phyloP scores from a whole-genome alignment of 148 eudicot species.

The Rheum nobile region DNA sequence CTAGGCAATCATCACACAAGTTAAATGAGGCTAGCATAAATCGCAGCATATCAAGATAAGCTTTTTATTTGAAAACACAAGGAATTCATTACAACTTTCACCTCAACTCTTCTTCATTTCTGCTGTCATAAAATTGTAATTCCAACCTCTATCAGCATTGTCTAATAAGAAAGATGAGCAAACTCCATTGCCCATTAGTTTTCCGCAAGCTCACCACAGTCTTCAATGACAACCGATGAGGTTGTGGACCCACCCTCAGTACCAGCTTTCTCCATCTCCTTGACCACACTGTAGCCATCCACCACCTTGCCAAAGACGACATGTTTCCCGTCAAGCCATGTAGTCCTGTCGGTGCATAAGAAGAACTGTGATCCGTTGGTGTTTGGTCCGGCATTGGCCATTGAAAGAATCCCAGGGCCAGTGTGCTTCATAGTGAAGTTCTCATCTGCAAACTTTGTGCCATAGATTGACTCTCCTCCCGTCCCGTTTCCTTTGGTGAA shows the following conservation, averaged over 20 bases:
- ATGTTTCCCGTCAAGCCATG: constrained; percentile 57
- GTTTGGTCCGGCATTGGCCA: constrained; percentile 51
- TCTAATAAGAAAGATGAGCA: background rate
- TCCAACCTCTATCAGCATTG: background rate
- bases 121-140: background rate
- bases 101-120: background rate
- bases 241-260: constrained; percentile 22
- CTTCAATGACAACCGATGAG: constrained; percentile 32
- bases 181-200: background rate
- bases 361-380: constrained; percentile 52
- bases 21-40: too few relatives aligned
- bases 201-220: constrained; percentile 31
- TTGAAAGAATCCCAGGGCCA: constrained; percentile 35
- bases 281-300: constrained; percentile 43
- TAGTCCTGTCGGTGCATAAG: constrained; percentile 32
- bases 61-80: background rate
- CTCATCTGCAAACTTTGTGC: constrained; percentile 59
- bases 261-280: constrained; percentile 52
- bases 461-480: constrained; percentile 86
- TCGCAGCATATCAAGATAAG: too few relatives aligned
- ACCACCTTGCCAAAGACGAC: constrained; percentile 60
- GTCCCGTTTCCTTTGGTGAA: constrained; percentile 82
- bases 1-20: background rate
- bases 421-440: constrained; percentile 40
- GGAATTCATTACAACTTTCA: constrained; percentile 1